Evolutionary conservation across 768 basidiomycete species (phyloP).

Genomic region (Boletus bicolor): DNA sequence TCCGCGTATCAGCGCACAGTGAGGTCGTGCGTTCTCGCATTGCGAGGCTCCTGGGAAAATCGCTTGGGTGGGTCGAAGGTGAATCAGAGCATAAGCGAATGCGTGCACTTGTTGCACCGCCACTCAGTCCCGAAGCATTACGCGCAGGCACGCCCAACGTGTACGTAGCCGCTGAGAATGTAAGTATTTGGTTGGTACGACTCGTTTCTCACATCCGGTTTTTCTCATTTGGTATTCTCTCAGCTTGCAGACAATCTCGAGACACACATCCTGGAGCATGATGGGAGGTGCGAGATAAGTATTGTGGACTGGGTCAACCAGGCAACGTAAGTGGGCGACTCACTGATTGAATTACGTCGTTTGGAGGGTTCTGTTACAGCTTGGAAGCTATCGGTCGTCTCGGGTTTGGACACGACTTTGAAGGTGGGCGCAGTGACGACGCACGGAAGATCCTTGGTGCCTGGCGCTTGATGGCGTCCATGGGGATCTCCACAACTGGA

Average conservation of each 20-base stretch:
- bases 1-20: background rate
- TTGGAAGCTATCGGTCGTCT: slow-evolving; percentile 3
- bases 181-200: background rate
- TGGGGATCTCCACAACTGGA: slow-evolving; percentile 1
- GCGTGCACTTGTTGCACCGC: slow-evolving; percentile 4
- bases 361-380: background rate
- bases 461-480: slow-evolving; percentile 4
- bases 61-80: slow-evolving; percentile 8
- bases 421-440: slow-evolving; percentile 1
- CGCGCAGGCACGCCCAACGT: slow-evolving; percentile 3
- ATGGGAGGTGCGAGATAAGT: slow-evolving; percentile 1
- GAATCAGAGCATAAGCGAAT: slow-evolving; percentile 9
- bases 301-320: slow-evolving; percentile 3
- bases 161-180: slow-evolving; percentile 4
- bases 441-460: slow-evolving; percentile 3
- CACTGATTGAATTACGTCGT: background rate
- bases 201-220: background rate
- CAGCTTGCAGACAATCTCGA: slow-evolving; percentile 7
- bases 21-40: slow-evolving; percentile 1
- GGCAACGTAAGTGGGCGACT: slow-evolving; percentile 2
- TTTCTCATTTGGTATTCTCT: background rate
- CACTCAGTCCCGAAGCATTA: slow-evolving; percentile 3
- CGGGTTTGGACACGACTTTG: slow-evolving; percentile 8
- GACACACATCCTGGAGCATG: background rate
- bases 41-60: slow-evolving; percentile 4